These are phyloP conservation scores for Gnomoniopsis sp. DNA, from an alignment of 2,329 filamentous ascomycete species.

Conservation along the genomic window DNA sequence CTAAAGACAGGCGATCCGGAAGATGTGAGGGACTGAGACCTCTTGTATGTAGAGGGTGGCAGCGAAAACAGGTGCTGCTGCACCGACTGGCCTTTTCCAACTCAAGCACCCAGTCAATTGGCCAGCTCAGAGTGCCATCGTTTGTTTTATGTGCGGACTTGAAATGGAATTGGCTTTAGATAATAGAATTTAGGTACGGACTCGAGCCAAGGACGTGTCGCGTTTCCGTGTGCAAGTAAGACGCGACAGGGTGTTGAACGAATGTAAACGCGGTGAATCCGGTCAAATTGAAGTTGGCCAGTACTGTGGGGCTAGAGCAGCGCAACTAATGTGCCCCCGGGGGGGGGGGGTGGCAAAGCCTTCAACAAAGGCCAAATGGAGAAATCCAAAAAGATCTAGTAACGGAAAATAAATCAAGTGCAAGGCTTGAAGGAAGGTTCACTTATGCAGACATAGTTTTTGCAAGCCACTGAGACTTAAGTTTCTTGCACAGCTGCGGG, in stretches of 20 bases:
- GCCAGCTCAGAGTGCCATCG: not conserved
- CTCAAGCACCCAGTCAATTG: not conserved
- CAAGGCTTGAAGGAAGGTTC: not conserved
- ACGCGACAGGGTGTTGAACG: not conserved
- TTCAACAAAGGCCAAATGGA: not conserved
- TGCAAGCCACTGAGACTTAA: not conserved
- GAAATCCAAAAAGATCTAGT: too few relatives aligned
- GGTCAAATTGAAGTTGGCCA: not conserved
- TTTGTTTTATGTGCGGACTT: not conserved
- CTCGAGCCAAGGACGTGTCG: not conserved
- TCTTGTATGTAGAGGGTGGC: not conserved
- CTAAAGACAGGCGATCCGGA: not conserved
- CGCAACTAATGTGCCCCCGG: not conserved
- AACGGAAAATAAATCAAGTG: not conserved
- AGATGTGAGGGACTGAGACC: not conserved
- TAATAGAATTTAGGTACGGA: not conserved
- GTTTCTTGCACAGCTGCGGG: slow-evolving; percentile 22
- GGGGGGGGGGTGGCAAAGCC: not conserved
- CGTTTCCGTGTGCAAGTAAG: not conserved
- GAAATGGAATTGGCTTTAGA: not conserved
- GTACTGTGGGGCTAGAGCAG: not conserved
- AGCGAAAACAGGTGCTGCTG: not conserved
- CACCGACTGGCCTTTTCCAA: not conserved
- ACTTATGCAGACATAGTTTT: not conserved
- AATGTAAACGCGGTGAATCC: not conserved